These are phyloP conservation scores for Fusarium cyanostomum DNA, from an alignment of 2,329 filamentous ascomycete species.

Conservation along the genomic window DNA sequence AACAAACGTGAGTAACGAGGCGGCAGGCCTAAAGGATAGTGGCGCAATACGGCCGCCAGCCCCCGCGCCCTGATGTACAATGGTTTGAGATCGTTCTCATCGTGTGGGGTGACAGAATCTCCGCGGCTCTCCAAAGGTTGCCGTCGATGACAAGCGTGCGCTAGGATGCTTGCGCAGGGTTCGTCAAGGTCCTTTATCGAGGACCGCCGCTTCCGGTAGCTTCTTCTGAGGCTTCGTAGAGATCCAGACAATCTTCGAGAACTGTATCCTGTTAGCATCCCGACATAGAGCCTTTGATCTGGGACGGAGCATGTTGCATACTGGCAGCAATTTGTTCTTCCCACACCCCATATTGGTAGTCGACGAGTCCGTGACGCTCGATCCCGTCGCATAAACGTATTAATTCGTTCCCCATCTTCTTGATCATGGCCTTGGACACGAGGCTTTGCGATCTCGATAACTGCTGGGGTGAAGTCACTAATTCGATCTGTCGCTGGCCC, in stretches of 20 bases:
- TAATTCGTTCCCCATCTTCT: slow-evolving; percentile 83
- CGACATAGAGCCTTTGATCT: background rate
- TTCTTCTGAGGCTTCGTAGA: slow-evolving; percentile 55
- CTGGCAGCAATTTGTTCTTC: slow-evolving; percentile 89
- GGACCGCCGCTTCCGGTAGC: slow-evolving; percentile 45
- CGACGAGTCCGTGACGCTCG: slow-evolving; percentile 91
- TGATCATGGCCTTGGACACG: slow-evolving; percentile 74
- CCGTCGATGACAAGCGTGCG: background rate
- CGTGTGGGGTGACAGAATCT: background rate
- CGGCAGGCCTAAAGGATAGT: slow-evolving; percentile 7
- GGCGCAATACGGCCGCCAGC: slow-evolving; percentile 14
- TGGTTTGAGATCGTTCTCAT: slow-evolving; percentile 2
- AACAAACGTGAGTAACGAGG: background rate
- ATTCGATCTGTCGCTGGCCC: slow-evolving; percentile 83
- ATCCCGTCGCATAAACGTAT: slow-evolving; percentile 85
- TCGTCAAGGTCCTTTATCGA: slow-evolving; percentile 24
- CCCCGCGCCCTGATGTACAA: slow-evolving; percentile 21
- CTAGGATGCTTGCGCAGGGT: background rate
- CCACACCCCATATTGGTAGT: slow-evolving; percentile 97
- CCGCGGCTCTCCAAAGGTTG: background rate
- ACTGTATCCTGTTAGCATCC: slow-evolving; percentile 40
- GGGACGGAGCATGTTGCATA: slow-evolving; percentile 59
- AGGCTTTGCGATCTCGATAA: slow-evolving; percentile 68
- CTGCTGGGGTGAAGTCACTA: slow-evolving; percentile 69
- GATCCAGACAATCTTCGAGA: slow-evolving; percentile 55